These are phyloP conservation scores for Acanthamoeba comandoni DNA, from an alignment of 208 protist species.

Conservation along the genomic window DNA sequence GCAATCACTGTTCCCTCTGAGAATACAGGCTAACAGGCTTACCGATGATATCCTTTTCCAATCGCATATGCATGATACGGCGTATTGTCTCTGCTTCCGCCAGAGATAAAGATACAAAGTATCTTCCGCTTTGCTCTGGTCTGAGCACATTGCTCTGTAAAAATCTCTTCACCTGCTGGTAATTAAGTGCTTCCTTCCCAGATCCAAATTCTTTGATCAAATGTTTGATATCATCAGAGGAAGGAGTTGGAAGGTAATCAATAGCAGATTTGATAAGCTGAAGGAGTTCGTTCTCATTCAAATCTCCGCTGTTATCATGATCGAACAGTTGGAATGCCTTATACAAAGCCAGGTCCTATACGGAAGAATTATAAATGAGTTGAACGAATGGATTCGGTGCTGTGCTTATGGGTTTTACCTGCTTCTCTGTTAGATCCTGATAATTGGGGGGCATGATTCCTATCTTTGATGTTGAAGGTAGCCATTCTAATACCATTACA, in stretches of 20 bases:
- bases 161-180: background rate
- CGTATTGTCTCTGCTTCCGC: slow-evolving; percentile 88
- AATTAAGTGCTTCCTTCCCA: background rate
- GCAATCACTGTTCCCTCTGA: no score
- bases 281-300: slow-evolving; percentile 33
- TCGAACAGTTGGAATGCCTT: slow-evolving; percentile 67
- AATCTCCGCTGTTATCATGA: slow-evolving; percentile 62
- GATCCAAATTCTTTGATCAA: slow-evolving; percentile 16
- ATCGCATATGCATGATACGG: slow-evolving; percentile 84
- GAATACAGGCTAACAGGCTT: no score
- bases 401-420: background rate
- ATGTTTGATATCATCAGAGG: slow-evolving; percentile 26
- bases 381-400: background rate
- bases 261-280: slow-evolving; percentile 41
- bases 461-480: slow-evolving; percentile 76
- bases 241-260: slow-evolving; percentile 20
- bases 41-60: slow-evolving; percentile 47
- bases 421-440: background rate
- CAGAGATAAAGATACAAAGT: slow-evolving; percentile 86
- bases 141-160: slow-evolving; percentile 27
- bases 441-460: background rate
- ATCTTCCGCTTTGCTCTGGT: slow-evolving; percentile 63
- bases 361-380: background rate
- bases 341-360: background rate
- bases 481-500: slow-evolving; percentile 92